Evolutionary conservation across 225 moss, liverwort and hornwort genomes (phyloP).

Genomic region (Thuidium tamariscinum): DNA sequence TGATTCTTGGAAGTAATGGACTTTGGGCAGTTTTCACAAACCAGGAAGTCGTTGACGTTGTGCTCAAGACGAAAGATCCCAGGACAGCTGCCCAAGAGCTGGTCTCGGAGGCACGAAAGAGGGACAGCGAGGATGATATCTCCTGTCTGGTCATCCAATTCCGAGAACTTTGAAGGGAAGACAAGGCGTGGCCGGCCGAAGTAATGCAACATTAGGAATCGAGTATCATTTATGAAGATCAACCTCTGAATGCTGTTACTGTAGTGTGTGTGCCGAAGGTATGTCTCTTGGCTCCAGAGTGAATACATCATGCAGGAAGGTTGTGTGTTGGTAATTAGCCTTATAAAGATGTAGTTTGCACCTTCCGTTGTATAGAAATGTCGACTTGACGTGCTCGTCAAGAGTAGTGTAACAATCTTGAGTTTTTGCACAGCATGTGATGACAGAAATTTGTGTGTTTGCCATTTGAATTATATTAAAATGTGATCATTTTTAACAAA

Average conservation of each 20-base stretch:
- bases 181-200: background rate
- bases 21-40: constrained; percentile 59
- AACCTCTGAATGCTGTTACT: background rate
- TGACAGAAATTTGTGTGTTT: background rate
- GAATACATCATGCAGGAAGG: background rate
- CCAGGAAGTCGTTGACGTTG: constrained; percentile 61
- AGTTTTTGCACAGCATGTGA: background rate
- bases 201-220: background rate
- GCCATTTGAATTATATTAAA: background rate
- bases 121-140: constrained; percentile 69
- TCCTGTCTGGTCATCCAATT: constrained; percentile 78
- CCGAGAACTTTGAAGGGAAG: constrained; percentile 28
- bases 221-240: background rate
- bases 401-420: background rate
- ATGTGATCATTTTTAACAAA: background rate
- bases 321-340: background rate
- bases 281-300: background rate
- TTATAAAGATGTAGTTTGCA: background rate
- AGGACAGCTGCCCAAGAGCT: constrained; percentile 41
- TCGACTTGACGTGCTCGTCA: background rate
- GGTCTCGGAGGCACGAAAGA: constrained; percentile 49
- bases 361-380: background rate
- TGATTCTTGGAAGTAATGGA: constrained; percentile 86
- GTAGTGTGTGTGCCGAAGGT: background rate
- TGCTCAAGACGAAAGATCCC: constrained; percentile 45